Percentiles rank a stretch among this genome's conserved stretches.
phyloP scores from a whole-genome alignment of 768 basidiomycete genomes.

The Tylopilus felleus region DNA sequence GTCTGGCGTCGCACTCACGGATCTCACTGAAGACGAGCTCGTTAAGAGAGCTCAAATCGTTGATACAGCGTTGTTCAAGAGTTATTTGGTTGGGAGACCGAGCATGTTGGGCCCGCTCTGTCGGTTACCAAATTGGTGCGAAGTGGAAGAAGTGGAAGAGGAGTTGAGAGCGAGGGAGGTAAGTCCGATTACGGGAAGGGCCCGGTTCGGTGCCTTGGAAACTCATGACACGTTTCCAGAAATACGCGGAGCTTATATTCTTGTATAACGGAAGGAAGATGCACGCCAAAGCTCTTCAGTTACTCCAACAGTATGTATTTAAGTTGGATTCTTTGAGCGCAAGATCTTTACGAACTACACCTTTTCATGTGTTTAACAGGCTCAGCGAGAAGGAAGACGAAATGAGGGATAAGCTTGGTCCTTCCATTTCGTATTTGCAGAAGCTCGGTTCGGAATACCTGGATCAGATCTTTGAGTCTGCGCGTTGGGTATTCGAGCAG shows the following conservation, averaged over 20 bases:
- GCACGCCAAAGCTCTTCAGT: conserved; percentile 81
- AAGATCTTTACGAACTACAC: background rate
- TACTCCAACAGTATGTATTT: conserved; percentile 74
- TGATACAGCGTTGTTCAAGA: conserved; percentile 93
- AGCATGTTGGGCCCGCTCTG: conserved; percentile 82
- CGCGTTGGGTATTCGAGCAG: conserved; percentile 81
- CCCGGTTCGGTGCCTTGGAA: background rate
- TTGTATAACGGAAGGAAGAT: conserved; percentile 94
- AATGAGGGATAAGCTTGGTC: conserved; percentile 71
- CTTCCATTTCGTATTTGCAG: conserved; percentile 87
- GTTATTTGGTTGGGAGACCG: conserved; percentile 80
- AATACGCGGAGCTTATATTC: conserved; percentile 86
- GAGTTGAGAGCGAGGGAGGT: conserved; percentile 78
- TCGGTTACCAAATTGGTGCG: conserved; percentile 94
- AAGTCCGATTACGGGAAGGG: conserved; percentile 9
- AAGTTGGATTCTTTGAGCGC: background rate
- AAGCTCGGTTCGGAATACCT: conserved; percentile 83
- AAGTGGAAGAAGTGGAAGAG: conserved; percentile 91
- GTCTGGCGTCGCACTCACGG: conserved; percentile 58
- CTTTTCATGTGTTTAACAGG: conserved; percentile 38
- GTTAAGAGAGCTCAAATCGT: conserved; percentile 90
- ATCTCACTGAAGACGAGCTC: conserved; percentile 79
- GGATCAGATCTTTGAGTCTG: conserved; percentile 74
- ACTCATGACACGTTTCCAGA: conserved; percentile 44
- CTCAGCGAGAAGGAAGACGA: conserved; percentile 77